Conservation (phyloP, 768 basidiomycete species). For the Pleurotus cornucopiae region DNA sequence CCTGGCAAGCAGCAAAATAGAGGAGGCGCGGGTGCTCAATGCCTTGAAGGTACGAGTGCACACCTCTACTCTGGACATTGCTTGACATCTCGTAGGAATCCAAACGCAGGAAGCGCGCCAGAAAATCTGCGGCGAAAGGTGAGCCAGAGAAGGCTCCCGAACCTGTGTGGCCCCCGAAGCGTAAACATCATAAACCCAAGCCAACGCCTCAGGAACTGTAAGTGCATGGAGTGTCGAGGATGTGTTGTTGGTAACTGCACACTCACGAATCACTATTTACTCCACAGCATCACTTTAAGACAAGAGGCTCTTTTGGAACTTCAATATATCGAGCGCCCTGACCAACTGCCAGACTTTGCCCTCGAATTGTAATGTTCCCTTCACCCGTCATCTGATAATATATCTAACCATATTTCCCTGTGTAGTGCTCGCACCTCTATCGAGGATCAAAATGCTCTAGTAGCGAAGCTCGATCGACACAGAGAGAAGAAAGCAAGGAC, state of each 20-base stretch:
- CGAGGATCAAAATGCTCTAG: slow-evolving; percentile 38
- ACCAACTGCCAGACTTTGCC: slow-evolving; percentile 55
- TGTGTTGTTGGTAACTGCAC: not conserved
- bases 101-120: slow-evolving; percentile 21
- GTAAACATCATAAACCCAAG: slow-evolving; percentile 50
- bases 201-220: slow-evolving; percentile 50
- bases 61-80: not conserved
- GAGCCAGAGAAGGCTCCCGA: slow-evolving; percentile 27
- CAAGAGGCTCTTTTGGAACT: slow-evolving; percentile 60
- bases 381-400: not conserved
- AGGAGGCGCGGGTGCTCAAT: slow-evolving; percentile 56
- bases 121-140: slow-evolving; percentile 9
- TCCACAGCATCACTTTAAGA: slow-evolving; percentile 45
- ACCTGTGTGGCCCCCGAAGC: slow-evolving; percentile 60
- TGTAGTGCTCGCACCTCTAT: slow-evolving; percentile 34
- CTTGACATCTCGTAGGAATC: slow-evolving; percentile 20
- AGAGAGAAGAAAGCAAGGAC: slow-evolving; percentile 7
- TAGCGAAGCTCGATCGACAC: slow-evolving; percentile 36
- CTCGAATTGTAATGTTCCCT: slow-evolving; percentile 55
- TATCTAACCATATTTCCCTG: not conserved
- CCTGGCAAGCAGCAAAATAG: slow-evolving; percentile 62
- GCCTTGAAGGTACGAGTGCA: slow-evolving; percentile 40
- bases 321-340: slow-evolving; percentile 50
- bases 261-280: not conserved
- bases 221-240: slow-evolving; percentile 11